Evolutionary conservation across 1,139 yeast species (phyloP), one percentile per base, ranked within the genome.

Genomic region (Pichia sp.): DNA sequence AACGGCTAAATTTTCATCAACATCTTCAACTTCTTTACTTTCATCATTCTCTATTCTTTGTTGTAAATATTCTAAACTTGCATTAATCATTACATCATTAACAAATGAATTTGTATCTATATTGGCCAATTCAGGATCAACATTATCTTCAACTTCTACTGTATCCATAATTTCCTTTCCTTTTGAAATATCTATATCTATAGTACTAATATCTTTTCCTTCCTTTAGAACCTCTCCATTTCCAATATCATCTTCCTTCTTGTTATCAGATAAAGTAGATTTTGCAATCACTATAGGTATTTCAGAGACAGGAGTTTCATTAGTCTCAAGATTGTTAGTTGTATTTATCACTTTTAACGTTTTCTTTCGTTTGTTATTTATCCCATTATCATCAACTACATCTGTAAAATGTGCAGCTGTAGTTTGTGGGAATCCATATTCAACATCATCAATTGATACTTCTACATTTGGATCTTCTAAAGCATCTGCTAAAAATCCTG

Each of bases 81-180:
- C 83, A 52, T 79, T 84, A 47, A 78, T 63, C 33, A 81, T 76
- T 3, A 84, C 85, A 35, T 80, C 84, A 47, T 78, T 76, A 6
- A 79, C 85, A 40, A 80, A 61, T 11, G 71, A 62, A 3, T 61
- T 45, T n/a, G n/a, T n/a, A 42, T 72, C 79, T 31, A 77, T 51
- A 28, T 66, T 68, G 2, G 74, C 74, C 31, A 80, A 61, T 51
- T 78, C 87, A 1, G 86, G 86, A 55, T 80, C 87, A 34, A 79
- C 81, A 18, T 64, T 70, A 27, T 60, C 55, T 31, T 33, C 31
- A 14, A 30, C 19, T 16, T n/a, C 22, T 13, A 18, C 25, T 16
- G 11, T 33, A 14, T 22, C 36, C 14, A 7, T n/a, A n/a, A n/a
- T 9, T 4, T 14, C 25, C 3, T 14, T 15, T 22, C 3, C 33